Conservation (phyloP, 169 alveolate species). For the Plasmodium cynomolgi region DNA sequence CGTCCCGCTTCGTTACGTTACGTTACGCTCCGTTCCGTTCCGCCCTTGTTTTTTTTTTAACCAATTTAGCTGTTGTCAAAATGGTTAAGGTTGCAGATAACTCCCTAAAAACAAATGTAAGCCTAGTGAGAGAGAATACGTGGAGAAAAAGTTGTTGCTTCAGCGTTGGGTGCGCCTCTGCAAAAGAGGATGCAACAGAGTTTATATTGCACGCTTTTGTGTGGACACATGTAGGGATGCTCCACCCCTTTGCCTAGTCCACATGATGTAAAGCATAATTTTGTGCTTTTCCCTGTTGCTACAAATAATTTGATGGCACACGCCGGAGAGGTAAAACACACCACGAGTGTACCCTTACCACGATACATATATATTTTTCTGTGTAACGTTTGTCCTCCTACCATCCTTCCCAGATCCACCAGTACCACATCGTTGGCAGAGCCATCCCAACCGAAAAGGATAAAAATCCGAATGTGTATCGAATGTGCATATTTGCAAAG, state of each 20-base stretch:
- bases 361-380: background rate
- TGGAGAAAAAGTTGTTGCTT: background rate
- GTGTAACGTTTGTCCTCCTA: background rate
- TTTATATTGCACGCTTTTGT: no score
- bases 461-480: conserved; percentile 91
- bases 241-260: background rate
- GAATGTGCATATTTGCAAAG: conserved; percentile 98
- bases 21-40: no score
- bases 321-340: background rate
- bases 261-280: background rate
- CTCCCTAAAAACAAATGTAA: conserved; percentile 53
- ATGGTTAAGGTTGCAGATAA: conserved; percentile 50
- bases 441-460: conserved; percentile 95
- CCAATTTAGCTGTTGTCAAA: background rate
- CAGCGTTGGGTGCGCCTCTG: background rate
- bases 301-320: background rate
- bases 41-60: background rate
- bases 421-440: conserved; percentile 97
- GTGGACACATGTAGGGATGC: background rate
- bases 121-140: background rate
- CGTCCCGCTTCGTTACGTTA: background rate
- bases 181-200: no score
- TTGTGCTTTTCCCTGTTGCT: background rate
- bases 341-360: background rate
- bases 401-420: conserved; percentile 81